Conservation (phyloP, 305 asterid species). For the Solanum hybrid region DNA sequence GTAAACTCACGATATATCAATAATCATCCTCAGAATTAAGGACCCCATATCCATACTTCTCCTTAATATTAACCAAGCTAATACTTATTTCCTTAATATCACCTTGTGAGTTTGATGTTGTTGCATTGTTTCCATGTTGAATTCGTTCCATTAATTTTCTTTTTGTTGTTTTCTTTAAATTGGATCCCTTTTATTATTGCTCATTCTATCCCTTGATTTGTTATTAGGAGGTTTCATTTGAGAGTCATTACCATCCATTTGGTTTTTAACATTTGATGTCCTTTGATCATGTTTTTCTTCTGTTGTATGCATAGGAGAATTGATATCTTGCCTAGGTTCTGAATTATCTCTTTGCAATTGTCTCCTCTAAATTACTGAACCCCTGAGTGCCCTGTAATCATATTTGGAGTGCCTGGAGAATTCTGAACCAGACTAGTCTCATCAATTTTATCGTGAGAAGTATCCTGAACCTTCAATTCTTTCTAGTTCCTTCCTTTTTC, state of each 20-base stretch:
- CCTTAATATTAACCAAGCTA: not conserved
- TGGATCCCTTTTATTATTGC: too few relatives aligned
- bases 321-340: not conserved
- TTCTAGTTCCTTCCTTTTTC: not conserved
- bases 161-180: not conserved
- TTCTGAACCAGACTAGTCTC: not conserved
- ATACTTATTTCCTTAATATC: not conserved
- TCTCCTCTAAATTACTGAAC: not conserved
- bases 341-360: not conserved
- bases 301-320: not conserved
- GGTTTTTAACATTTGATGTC: not conserved
- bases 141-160: too few relatives aligned
- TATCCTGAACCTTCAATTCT: not conserved
- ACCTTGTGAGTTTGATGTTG: not conserved
- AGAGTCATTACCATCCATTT: not conserved
- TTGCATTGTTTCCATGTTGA: not conserved
- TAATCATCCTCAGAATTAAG: not conserved
- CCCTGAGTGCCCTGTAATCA: not conserved
- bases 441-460: not conserved
- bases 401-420: not conserved
- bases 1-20: too few relatives aligned
- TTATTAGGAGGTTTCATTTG: not conserved
- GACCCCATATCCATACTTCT: not conserved
- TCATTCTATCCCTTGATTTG: not conserved
- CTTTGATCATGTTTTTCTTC: not conserved